These are phyloP conservation scores for Silene vulgaris DNA, from an alignment of 179 eudicot genomes.

Conservation along the genomic window DNA sequence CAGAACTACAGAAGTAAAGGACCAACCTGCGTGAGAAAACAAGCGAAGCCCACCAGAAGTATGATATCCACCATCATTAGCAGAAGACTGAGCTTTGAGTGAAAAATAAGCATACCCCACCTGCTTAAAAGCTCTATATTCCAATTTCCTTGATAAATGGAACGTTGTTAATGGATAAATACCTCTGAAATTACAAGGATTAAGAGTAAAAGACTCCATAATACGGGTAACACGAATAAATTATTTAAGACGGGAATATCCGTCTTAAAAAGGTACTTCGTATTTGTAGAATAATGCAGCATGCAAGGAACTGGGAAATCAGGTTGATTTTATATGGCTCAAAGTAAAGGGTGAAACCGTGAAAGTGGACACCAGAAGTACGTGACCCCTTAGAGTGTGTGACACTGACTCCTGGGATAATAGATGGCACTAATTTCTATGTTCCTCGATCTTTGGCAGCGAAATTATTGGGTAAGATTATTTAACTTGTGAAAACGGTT, in stretches of 20 bases:
- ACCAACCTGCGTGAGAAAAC: slow-evolving; percentile 54
- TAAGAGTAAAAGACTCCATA: slow-evolving; percentile 46
- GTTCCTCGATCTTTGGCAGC: no score
- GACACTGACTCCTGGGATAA: background rate
- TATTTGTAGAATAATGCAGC: no score
- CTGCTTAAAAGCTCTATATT: slow-evolving; percentile 27
- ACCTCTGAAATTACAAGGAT: slow-evolving; percentile 14
- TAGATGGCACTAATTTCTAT: background rate
- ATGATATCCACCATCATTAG: slow-evolving; percentile 23
- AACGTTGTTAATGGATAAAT: slow-evolving; percentile 1
- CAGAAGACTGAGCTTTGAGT: slow-evolving; percentile 24
- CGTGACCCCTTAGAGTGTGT: background rate
- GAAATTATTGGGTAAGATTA: no score
- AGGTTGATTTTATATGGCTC: no score
- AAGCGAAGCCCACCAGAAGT: slow-evolving; percentile 42
- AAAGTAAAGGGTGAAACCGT: background rate
- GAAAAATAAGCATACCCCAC: slow-evolving; percentile 35
- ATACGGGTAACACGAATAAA: no score
- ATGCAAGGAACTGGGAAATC: no score
- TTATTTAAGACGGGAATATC: no score
- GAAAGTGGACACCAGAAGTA: background rate
- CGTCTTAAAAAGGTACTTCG: no score
- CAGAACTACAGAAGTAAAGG: background rate
- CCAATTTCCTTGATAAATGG: slow-evolving; percentile 1
- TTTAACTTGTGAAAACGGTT: no score